phyloP scores from a whole-genome alignment of 2,329 filamentous ascomycete genomes.

The Cladophialophora carrionii region DNA sequence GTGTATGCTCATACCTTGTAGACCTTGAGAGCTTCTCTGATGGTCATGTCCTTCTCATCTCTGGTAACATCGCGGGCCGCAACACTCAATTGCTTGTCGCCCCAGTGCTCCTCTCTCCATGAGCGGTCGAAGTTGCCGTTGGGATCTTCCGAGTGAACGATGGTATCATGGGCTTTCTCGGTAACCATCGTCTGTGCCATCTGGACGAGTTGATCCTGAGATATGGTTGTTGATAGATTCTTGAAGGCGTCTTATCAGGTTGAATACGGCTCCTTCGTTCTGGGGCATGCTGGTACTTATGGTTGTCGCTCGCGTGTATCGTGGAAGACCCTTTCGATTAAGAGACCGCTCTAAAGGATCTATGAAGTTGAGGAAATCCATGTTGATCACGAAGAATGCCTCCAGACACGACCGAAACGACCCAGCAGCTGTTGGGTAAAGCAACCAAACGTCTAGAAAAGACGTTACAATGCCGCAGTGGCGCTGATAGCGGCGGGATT shows the following conservation, averaged over 20 bases:
- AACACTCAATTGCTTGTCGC: constrained; percentile 21
- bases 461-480: background rate
- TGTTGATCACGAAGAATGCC: background rate
- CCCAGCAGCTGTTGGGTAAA: background rate
- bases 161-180: constrained; percentile 19
- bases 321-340: background rate
- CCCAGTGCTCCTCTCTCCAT: constrained; percentile 31
- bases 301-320: background rate
- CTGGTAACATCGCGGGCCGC: constrained; percentile 21
- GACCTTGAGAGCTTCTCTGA: constrained; percentile 31
- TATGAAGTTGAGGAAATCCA: background rate
- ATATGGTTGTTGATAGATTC: background rate
- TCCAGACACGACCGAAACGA: background rate
- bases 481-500: constrained; percentile 11
- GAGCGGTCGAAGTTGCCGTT: constrained; percentile 29
- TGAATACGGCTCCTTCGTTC: background rate
- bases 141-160: constrained; percentile 10
- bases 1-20: constrained; percentile 25
- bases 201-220: background rate
- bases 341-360: background rate
- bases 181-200: constrained; percentile 5
- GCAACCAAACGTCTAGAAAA: too few species aligned
- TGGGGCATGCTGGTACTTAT: constrained; percentile 8
- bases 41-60: constrained; percentile 35
- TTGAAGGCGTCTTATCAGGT: background rate